Evolutionary conservation across 108 stramenopile genomes (phyloP).

Genomic region (Nitzschia sp.): DNA sequence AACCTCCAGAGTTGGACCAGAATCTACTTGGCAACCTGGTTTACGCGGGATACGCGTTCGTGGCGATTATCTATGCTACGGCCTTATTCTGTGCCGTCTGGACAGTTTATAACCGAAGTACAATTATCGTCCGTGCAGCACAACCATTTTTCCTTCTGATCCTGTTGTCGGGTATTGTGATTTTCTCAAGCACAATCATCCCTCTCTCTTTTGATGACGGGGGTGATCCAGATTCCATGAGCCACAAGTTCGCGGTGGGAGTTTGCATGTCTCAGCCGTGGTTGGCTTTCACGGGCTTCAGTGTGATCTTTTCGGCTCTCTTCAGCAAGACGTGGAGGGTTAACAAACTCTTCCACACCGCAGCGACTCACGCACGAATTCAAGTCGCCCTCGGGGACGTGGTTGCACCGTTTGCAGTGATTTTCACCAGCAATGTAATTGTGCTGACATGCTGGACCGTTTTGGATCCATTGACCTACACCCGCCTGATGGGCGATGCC

Average conservation of each 20-base stretch:
- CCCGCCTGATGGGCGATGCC: conserved; percentile 14
- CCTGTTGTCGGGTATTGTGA: conserved; percentile 27
- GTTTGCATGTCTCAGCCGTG: conserved; percentile 44
- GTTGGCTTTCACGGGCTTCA: conserved; percentile 45
- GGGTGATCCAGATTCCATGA: conserved; percentile 3
- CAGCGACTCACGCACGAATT: conserved; percentile 3
- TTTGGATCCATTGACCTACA: conserved; percentile 43
- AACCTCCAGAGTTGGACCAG: conserved; percentile 1
- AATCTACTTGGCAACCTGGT: conserved; percentile 31
- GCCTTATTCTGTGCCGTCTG: conserved; percentile 15
- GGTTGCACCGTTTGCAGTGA: conserved; percentile 40
- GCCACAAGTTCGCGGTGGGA: background rate
- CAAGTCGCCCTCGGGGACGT: conserved; percentile 49
- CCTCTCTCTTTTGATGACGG: conserved; percentile 31
- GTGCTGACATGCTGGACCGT: conserved; percentile 54
- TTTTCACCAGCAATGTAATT: conserved; percentile 39
- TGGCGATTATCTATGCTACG: background rate
- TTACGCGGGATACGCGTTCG: conserved; percentile 16
- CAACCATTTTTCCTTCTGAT: conserved; percentile 54
- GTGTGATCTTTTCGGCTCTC: conserved; percentile 44
- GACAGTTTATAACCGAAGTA: conserved; percentile 25
- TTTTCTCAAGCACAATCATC: conserved; percentile 32
- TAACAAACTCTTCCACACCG: conserved; percentile 15
- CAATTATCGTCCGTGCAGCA: conserved; percentile 37
- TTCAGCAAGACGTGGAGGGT: conserved; percentile 53